Base-by-base conservation (phyloP, 2,329 filamentous ascomycete genomes). In the Pestalotiopsis fici region DNA sequence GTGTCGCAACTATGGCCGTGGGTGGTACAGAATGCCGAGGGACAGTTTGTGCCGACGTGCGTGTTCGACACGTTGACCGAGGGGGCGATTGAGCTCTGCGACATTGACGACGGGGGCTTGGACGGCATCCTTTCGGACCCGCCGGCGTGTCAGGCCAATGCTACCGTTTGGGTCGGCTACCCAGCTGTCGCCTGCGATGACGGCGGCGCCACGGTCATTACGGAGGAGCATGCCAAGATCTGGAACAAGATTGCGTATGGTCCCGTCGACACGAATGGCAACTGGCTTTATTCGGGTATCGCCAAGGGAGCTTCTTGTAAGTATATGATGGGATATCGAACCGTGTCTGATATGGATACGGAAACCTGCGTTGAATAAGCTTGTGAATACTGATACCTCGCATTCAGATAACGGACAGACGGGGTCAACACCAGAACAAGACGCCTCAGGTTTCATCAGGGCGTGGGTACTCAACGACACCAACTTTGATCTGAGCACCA, bases 71-170 rank as follows among this genome's bases (percentile, higher is more conserved):
- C 50, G 12, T n/a, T 65, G 21, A 65, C 64, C 9, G 23, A 47
- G 18, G 35, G 18, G 11, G 64, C 64, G 5, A 43, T 65, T 4
- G 18, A 15, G 18, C 21, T 21, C 9, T 65, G 64, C 27, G 64
- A 65, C 18, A 25, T 39, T 15, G 54, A 59, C 15, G 64, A 65
- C 35, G 54, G 55, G 21, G 55, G 15, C 23, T 2, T 13, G 54
- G 64, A 65, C 37, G 54, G 54, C n/a, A 28, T 65, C 27, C n/a
- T 65, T 31, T 43, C 50, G 9, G 55, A 66, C 28, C 59, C 64
- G 12, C 18, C 39, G 4, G 35, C 63, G n/a, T 69, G 68, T 15
- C n/a, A 64, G 21, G 67, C 67, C 43, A 64, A 69, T 43, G 67
- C 69, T 21, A 60, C 54, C 4, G 12, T 50, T 23, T 39, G 65